Base-by-base conservation (phyloP, 768 basidiomycete species). In the Xerocomellus chrysenteron region DNA sequence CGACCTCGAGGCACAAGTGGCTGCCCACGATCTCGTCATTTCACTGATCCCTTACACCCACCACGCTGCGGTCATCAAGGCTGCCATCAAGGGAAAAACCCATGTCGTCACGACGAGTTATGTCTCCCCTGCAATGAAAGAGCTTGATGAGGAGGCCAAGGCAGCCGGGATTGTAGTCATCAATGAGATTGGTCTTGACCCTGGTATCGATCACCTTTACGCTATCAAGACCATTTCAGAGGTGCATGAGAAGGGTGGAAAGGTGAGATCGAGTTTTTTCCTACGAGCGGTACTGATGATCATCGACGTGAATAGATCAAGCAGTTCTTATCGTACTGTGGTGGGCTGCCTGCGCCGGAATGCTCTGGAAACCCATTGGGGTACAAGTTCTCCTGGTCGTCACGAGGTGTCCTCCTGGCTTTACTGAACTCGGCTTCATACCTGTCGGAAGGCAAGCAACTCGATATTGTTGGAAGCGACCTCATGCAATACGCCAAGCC, bases 301-400 rank as follows among this genome's bases (percentile, higher is more conserved):
- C n/a, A 37, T 55, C 19, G 49, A 55, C 55, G 6, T 45, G 40
- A 24, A 41, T 43, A 92, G 90, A 79, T 96, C 75, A 94, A 91
- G 68, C 78, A 90, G 62, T 98, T 98, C 83, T 75, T 89, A 53
- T 94, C 92, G 0, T 97, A 93, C 82, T 98, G 96, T 61, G 94
- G 95, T 68, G 96, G 96, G 56, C 88, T 98, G 47, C 94, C 95
- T 47, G 92, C 94, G 0, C 92, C 94, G 8, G 88, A 92, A 65
- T 88, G 88, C 68, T 84, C 93, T 5, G 86, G 87, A 67, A 99
- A 98, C 78, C 94, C 97, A 3, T 87, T 98, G 54, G 96, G 96
- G 12, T 99, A 98, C 85, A 98, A 98, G 73, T 98, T 99, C 78
- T 97, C 94, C 37, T 98, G 97, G 97, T 96, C 94, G 8, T 91